Percentiles rank a stretch among this genome's conserved stretches.
Conservation (phyloP, 2,329 filamentous ascomycete species). For the Pestalotiopsis sp. region DNA sequence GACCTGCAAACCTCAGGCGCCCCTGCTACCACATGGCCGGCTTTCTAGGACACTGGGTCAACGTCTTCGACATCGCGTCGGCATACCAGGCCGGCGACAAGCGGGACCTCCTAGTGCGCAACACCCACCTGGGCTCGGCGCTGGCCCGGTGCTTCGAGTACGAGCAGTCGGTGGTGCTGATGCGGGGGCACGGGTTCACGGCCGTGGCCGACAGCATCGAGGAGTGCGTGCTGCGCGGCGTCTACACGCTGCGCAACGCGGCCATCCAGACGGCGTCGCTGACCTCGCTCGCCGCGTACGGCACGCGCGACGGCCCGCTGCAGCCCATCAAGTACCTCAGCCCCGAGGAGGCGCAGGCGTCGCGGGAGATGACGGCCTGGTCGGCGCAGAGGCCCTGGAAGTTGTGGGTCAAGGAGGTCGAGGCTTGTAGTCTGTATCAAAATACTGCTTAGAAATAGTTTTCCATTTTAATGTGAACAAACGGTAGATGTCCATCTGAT, state of each 20-base stretch:
- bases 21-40: conserved; percentile 46
- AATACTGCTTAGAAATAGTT: conserved; percentile 8
- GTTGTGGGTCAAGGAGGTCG: conserved; percentile 14
- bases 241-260: conserved; percentile 49
- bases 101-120: conserved; percentile 41
- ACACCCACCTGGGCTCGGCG: conserved; percentile 32
- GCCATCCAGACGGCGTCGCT: conserved; percentile 42
- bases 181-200: conserved; percentile 49
- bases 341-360: conserved; percentile 13
- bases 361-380: conserved; percentile 11
- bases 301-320: conserved; percentile 8
- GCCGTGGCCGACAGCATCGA: conserved; percentile 38
- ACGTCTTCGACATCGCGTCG: conserved; percentile 35
- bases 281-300: conserved; percentile 15
- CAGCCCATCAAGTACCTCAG: conserved; percentile 15
- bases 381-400: conserved; percentile 11
- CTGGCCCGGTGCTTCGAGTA: conserved; percentile 37
- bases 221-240: conserved; percentile 41
- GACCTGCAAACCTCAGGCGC: conserved; percentile 14
- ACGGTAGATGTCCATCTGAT: too few relatives aligned
- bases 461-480: too few relatives aligned
- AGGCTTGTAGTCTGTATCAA: conserved; percentile 8
- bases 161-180: conserved; percentile 41
- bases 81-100: conserved; percentile 28
- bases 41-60: conserved; percentile 40